Percentiles rank a stretch among this genome's conserved stretches.
These are phyloP conservation scores for Infundibulicybe gibba DNA, from an alignment of 768 basidiomycete genomes.

Conservation along the genomic window DNA sequence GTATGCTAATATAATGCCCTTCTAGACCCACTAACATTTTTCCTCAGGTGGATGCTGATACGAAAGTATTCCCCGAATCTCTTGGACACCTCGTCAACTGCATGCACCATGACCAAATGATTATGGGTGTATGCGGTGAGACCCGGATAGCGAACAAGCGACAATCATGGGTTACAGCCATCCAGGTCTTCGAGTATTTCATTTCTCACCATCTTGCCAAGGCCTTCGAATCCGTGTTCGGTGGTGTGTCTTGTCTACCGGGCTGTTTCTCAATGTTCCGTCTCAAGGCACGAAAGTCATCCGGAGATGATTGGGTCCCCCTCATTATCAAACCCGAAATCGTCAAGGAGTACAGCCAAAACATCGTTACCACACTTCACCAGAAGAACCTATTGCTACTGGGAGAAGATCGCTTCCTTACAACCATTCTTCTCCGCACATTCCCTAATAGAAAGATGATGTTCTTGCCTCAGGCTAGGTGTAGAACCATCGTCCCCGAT, in stretches of 20 bases:
- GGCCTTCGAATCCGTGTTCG: slow-evolving; percentile 98
- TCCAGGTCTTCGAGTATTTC: slow-evolving; percentile 98
- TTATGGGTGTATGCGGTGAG: slow-evolving; percentile 99
- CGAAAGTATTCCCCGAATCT: slow-evolving; percentile 90
- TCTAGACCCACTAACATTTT: no score
- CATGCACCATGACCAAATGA: slow-evolving; percentile 98
- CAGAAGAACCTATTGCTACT: slow-evolving; percentile 96
- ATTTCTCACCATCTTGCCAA: slow-evolving; percentile 99
- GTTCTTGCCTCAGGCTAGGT: slow-evolving; percentile 95
- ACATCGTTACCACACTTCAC: slow-evolving; percentile 89
- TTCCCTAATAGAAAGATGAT: slow-evolving; percentile 99
- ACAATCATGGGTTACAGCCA: slow-evolving; percentile 96
- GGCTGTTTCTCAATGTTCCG: slow-evolving; percentile 99
- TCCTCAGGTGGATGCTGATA: slow-evolving; percentile 93
- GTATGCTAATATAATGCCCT: no score
- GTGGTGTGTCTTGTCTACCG: slow-evolving; percentile 97
- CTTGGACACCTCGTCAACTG: slow-evolving; percentile 91
- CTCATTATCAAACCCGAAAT: slow-evolving; percentile 97
- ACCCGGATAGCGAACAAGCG: slow-evolving; percentile 99
- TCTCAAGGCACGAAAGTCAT: slow-evolving; percentile 84
- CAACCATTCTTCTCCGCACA: slow-evolving; percentile 92
- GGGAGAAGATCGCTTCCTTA: slow-evolving; percentile 98
- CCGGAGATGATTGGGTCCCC: slow-evolving; percentile 96
- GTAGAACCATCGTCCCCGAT: slow-evolving; percentile 94
- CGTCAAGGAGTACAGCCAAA: slow-evolving; percentile 95